Base-by-base conservation (phyloP, 768 basidiomycete genomes). In the Psilocybe cubensis region DNA sequence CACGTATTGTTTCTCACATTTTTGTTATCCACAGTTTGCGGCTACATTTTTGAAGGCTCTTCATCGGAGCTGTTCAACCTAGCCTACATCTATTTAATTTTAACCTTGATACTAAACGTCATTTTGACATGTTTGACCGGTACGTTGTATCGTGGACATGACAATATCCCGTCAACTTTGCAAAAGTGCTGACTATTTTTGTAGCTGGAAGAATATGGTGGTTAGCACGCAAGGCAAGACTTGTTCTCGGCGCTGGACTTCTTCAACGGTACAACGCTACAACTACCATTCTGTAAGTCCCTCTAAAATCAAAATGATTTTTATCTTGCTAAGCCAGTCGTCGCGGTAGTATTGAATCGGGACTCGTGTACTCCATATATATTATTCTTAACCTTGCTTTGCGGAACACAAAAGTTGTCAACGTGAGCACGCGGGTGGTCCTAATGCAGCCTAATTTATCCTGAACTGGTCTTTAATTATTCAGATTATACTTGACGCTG, bases 171-270 rank as follows among this genome's bases (percentile, higher is more conserved):
- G 4, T 31, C 25, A 27, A 9, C 11, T 35, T 33, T 21, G 17
- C 57, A 11, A 21, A 33, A 27, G 25, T 25, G 4, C 14, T 18
- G 21, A n/a, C 21, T 27, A 27, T 44, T n/a, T 24, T 44, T 44
- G 21, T 17, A 77, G 76, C 73, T 14, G 75, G 70, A 18, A 67
- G 74, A 28, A 73, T 77, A 40, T 68, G 71, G 66, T 76, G 69
- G 62, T 58, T 75, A 8, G 64, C 69, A 4, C 64, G 61, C 1
- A 66, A 65, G 25, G 68, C 71, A 2, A 64, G 65, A 24, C 54
- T 50, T 5, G 60, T 73, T 21, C 52, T 76, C 7, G 70, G 65
- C 20, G 49, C 61, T 12, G 63, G 61, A 3, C 68, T 76, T 38
- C 62, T 73, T 14, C 60, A 63, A 28, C 67, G 70, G 46, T 76